phyloP scores from a whole-genome alignment of 805 yeast genomes.

The Zygosaccharomyces rouxii region DNA sequence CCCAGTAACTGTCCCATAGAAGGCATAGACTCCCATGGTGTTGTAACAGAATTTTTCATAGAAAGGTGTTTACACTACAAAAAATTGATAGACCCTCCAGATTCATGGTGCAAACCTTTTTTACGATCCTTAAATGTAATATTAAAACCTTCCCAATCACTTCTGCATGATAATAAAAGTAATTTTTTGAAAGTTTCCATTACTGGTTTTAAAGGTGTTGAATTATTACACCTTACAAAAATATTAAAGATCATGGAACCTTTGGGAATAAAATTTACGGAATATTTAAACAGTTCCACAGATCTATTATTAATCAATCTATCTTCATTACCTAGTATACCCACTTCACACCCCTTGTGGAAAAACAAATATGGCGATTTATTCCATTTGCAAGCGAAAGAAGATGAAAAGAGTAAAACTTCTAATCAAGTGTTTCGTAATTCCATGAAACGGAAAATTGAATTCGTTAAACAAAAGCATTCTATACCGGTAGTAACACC shows the following conservation, averaged over 20 bases:
- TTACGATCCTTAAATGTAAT: slow-evolving; percentile 26
- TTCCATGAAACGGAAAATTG: slow-evolving; percentile 34
- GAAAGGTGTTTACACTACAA: slow-evolving; percentile 67
- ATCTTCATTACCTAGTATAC: slow-evolving; percentile 28
- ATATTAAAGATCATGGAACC: slow-evolving; percentile 50
- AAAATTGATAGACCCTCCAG: slow-evolving; percentile 39
- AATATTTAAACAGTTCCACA: slow-evolving; percentile 28
- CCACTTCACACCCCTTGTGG: slow-evolving; percentile 27
- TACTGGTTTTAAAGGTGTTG: slow-evolving; percentile 76
- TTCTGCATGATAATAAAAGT: slow-evolving; percentile 22
- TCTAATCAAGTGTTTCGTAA: slow-evolving; percentile 28
- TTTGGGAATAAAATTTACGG: slow-evolving; percentile 25
- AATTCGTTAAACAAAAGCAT: slow-evolving; percentile 29
- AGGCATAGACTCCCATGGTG: slow-evolving; percentile 8
- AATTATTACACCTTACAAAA: slow-evolving; percentile 63
- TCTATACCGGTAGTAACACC: slow-evolving; percentile 34
- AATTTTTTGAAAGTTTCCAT: slow-evolving; percentile 41
- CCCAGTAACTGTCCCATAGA: slow-evolving; percentile 24
- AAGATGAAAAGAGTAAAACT: slow-evolving; percentile 10
- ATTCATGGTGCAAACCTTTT: slow-evolving; percentile 62
- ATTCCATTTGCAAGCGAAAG: slow-evolving; percentile 14
- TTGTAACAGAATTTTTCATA: slow-evolving; percentile 73
- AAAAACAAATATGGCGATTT: slow-evolving; percentile 30
- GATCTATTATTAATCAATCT: slow-evolving; percentile 32
- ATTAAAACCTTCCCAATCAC: slow-evolving; percentile 24